These are phyloP conservation scores for Metschnikowia aberdeeniae DNA, from an alignment of 805 yeast species.

Conservation along the genomic window DNA sequence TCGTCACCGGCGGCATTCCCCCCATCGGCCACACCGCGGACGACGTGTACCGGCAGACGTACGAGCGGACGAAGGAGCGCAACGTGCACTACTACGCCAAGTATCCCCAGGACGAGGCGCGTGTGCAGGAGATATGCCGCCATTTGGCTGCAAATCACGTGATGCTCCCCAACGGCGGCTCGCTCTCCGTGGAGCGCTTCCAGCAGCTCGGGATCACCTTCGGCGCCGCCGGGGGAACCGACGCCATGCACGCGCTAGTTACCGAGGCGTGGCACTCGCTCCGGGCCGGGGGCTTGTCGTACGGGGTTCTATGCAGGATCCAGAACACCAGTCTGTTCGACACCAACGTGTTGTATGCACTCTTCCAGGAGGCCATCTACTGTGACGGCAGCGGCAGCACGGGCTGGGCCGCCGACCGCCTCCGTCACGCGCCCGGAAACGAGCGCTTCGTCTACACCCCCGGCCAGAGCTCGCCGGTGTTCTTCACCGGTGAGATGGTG, in stretches of 20 bases:
- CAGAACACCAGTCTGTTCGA: constrained; percentile 42
- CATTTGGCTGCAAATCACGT: constrained; percentile 29
- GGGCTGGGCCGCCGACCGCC: constrained; percentile 49
- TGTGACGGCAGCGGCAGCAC: constrained; percentile 37
- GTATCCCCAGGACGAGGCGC: constrained; percentile 44
- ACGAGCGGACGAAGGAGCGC: constrained; percentile 43
- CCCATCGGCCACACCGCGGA: constrained; percentile 44
- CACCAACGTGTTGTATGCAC: constrained; percentile 50
- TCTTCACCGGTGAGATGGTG: constrained; percentile 56
- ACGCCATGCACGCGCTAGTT: constrained; percentile 43
- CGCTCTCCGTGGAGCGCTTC: constrained; percentile 46
- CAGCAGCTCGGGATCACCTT: constrained; percentile 50
- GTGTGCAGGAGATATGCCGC: constrained; percentile 35
- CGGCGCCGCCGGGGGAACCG: constrained; percentile 51
- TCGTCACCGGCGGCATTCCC: constrained; percentile 58
- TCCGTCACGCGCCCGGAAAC: constrained; percentile 25
- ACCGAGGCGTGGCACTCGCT: constrained; percentile 39
- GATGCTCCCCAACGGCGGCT: constrained; percentile 49
- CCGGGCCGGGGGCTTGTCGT: constrained; percentile 28
- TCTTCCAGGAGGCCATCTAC: constrained; percentile 58
- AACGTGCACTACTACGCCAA: constrained; percentile 45
- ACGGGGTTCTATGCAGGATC: constrained; percentile 29
- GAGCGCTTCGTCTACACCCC: constrained; percentile 22
- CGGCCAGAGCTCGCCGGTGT: constrained; percentile 22
- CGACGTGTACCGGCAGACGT: constrained; percentile 48